These are phyloP conservation scores for Aspergillus thermomutatus DNA, from an alignment of 2,329 filamentous ascomycete species.

Conservation along the genomic window DNA sequence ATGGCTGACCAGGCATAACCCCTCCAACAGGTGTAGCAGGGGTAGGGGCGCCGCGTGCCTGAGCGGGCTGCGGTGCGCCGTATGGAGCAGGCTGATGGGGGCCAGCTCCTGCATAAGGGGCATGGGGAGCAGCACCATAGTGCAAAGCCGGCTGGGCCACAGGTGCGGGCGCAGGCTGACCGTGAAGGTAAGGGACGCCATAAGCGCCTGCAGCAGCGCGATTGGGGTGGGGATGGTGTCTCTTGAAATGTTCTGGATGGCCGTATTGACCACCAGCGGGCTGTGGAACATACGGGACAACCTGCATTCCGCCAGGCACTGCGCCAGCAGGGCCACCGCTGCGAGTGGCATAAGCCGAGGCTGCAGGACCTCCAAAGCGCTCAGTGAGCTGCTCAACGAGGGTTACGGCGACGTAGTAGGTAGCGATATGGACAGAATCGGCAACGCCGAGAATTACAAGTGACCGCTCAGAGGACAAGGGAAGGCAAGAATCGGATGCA, in stretches of 20 bases:
- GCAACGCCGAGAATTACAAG: conserved; percentile 96
- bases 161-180: conserved; percentile 54
- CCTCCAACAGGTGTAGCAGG: conserved; percentile 64
- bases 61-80: conserved; percentile 59
- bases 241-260: conserved; percentile 77
- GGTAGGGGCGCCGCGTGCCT: conserved; percentile 65
- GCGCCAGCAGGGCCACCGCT: conserved; percentile 90
- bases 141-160: conserved; percentile 67
- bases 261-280: conserved; percentile 90
- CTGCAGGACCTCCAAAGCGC: conserved; percentile 89
- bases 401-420: conserved; percentile 98
- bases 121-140: conserved; percentile 73
- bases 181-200: conserved; percentile 68
- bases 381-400: conserved; percentile 96
- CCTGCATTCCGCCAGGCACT: conserved; percentile 96
- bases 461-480: conserved; percentile 94
- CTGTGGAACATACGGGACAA: conserved; percentile 95
- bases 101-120: conserved; percentile 72
- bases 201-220: conserved; percentile 74
- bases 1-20: conserved; percentile 72
- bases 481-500: conserved; percentile 90
- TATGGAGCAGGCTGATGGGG: conserved; percentile 74
- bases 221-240: conserved; percentile 69
- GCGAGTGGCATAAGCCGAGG: conserved; percentile 95
- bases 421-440: conserved; percentile 97